phyloP scores from a whole-genome alignment of 768 basidiomycete species.

The Cyclocybe cylindracea region DNA sequence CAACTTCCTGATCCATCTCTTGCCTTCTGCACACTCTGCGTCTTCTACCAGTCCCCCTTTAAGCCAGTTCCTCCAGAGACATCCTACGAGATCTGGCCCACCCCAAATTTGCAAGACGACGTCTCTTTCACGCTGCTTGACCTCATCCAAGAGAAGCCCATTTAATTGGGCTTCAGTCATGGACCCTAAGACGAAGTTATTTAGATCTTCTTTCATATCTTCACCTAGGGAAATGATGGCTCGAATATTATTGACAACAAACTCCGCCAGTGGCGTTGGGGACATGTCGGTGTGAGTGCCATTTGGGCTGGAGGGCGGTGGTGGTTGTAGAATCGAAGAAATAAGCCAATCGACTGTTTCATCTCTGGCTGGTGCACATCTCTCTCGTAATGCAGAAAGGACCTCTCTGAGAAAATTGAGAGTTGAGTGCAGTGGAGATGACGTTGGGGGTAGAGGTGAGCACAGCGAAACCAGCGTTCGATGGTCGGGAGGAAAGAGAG shows the following conservation, averaged over 20 bases:
- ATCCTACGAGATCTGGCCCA: constrained; percentile 28
- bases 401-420: constrained; percentile 56
- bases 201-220: constrained; percentile 70
- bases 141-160: constrained; percentile 50
- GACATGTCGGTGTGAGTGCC: not conserved
- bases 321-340: constrained; percentile 28
- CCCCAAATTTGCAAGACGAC: constrained; percentile 55
- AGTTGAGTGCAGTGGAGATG: constrained; percentile 63
- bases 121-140: constrained; percentile 54
- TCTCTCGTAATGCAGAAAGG: constrained; percentile 49
- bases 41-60: constrained; percentile 12
- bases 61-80: constrained; percentile 36
- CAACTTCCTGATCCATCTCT: constrained; percentile 49
- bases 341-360: constrained; percentile 45
- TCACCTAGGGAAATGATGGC: constrained; percentile 54
- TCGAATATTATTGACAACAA: constrained; percentile 49
- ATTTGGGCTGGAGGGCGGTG: not conserved
- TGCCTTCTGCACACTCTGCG: constrained; percentile 7
- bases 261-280: constrained; percentile 38
- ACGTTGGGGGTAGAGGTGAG: constrained; percentile 65
- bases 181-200: constrained; percentile 60
- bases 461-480: constrained; percentile 51
- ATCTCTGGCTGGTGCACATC: constrained; percentile 72
- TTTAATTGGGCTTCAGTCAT: constrained; percentile 67
- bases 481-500: constrained; percentile 61